These are phyloP conservation scores for Aspergillus viridinutans DNA, from an alignment of 2,329 filamentous ascomycete species.

Conservation along the genomic window DNA sequence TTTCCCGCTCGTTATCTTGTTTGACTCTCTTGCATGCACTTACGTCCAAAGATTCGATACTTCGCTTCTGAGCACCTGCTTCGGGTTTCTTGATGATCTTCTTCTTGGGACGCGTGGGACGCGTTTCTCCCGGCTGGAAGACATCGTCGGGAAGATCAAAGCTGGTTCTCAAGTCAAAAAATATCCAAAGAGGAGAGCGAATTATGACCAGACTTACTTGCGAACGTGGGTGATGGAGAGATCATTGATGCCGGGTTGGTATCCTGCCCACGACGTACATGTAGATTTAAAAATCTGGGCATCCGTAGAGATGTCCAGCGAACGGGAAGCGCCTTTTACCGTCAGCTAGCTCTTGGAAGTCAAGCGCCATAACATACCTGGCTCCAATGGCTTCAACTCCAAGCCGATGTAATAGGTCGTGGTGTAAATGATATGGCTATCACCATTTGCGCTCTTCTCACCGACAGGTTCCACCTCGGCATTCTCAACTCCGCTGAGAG, in stretches of 20 bases:
- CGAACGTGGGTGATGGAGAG: slow-evolving; percentile 78
- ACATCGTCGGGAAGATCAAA: slow-evolving; percentile 86
- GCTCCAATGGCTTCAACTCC: slow-evolving; percentile 66
- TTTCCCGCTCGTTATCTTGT: slow-evolving; percentile 20
- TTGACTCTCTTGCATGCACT: slow-evolving; percentile 29
- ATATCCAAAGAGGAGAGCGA: neutral
- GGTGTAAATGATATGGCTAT: slow-evolving; percentile 64
- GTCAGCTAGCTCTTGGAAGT: slow-evolving; percentile 27
- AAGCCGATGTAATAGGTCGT: slow-evolving; percentile 94
- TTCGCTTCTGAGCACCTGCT: slow-evolving; percentile 34
- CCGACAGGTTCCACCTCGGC: slow-evolving; percentile 31
- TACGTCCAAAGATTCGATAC: slow-evolving; percentile 41
- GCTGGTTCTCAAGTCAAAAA: slow-evolving; percentile 46
- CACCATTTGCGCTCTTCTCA: slow-evolving; percentile 35
- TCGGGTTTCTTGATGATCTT: slow-evolving; percentile 41
- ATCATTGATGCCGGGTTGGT: slow-evolving; percentile 69
- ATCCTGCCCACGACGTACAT: slow-evolving; percentile 72
- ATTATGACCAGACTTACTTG: slow-evolving; percentile 58
- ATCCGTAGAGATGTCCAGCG: slow-evolving; percentile 61
- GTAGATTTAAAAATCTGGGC: slow-evolving; percentile 83
- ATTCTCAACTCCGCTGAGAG: slow-evolving; percentile 42
- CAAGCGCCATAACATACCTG: slow-evolving; percentile 54
- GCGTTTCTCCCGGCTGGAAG: slow-evolving; percentile 72
- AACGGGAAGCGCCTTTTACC: slow-evolving; percentile 41
- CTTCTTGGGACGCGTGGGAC: slow-evolving; percentile 58